Conservation (phyloP, 1,139 yeast species). For the Yamadazyma sp. region DNA sequence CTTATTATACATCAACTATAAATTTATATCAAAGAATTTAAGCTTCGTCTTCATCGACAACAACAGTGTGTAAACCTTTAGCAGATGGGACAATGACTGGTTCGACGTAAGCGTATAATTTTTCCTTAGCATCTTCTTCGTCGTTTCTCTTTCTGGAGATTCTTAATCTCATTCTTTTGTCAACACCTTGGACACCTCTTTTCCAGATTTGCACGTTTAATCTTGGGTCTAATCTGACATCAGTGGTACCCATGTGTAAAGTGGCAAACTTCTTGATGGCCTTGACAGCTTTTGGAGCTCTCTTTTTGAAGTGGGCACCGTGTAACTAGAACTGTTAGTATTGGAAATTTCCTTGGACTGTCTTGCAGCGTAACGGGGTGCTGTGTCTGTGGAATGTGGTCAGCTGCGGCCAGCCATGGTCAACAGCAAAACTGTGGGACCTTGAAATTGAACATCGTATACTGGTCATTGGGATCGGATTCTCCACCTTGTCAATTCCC, state of each 20-base stretch:
- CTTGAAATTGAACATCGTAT: too few relatives aligned
- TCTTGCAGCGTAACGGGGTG: too few relatives aligned
- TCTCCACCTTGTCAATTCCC: too few relatives aligned
- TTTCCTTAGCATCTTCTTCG: constrained; percentile 99
- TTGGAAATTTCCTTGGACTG: too few relatives aligned
- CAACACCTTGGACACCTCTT: constrained; percentile 99
- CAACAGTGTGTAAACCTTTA: constrained; percentile 98
- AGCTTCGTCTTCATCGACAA: constrained; percentile 87
- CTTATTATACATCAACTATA: constrained; percentile 19
- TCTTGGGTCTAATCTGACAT: constrained; percentile 98
- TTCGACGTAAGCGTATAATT: constrained; percentile 97
- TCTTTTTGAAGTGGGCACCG: constrained; percentile 98
- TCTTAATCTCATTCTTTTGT: constrained; percentile 97
- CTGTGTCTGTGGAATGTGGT: too few relatives aligned
- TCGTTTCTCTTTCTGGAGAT: constrained; percentile 99
- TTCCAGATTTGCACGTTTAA: constrained; percentile 99
- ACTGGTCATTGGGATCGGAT: too few relatives aligned
- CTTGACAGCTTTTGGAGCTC: constrained; percentile 99
- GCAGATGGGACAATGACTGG: constrained; percentile 92
- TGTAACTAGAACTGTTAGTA: constrained; percentile 68
- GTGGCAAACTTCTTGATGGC: constrained; percentile 98
- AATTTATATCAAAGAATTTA: constrained; percentile 31
- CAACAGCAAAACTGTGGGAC: too few relatives aligned
- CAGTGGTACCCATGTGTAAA: constrained; percentile 98
- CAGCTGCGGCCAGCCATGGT: too few relatives aligned